These are phyloP conservation scores for Pyrenophora teres DNA, from an alignment of 2,329 filamentous ascomycete genomes.

Conservation along the genomic window DNA sequence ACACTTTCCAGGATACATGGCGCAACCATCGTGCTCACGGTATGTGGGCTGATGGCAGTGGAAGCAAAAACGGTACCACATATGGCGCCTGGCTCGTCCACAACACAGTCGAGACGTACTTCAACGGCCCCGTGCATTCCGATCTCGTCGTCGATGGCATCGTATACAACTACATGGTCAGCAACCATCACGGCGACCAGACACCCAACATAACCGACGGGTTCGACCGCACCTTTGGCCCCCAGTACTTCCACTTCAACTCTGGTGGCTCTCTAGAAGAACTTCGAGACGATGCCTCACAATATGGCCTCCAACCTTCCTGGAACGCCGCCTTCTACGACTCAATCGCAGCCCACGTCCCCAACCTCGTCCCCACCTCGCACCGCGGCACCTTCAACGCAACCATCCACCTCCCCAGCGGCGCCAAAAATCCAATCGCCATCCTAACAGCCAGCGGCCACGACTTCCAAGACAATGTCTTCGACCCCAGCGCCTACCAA, in stretches of 20 bases:
- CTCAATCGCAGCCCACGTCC: constrained; percentile 62
- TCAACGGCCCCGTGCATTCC: constrained; percentile 65
- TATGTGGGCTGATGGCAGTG: constrained; percentile 57
- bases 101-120: constrained; percentile 68
- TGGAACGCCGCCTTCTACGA: constrained; percentile 67
- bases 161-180: constrained; percentile 63
- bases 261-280: constrained; percentile 51
- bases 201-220: constrained; percentile 68
- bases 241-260: constrained; percentile 68
- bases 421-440: constrained; percentile 58
- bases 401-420: constrained; percentile 57
- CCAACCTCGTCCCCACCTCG: constrained; percentile 62
- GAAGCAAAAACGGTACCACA: constrained; percentile 56
- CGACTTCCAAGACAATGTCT: constrained; percentile 64
- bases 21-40: constrained; percentile 64
- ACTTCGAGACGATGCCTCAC: constrained; percentile 58
- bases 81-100: constrained; percentile 68
- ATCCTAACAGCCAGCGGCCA: constrained; percentile 59
- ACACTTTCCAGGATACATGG: constrained; percentile 65
- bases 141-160: constrained; percentile 68
- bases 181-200: constrained; percentile 66
- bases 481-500: constrained; percentile 61
- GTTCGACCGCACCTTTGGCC: constrained; percentile 69
- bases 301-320: constrained; percentile 55
- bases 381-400: constrained; percentile 58